Conservation (phyloP, 2,329 filamentous ascomycete species). For the Trichoderma guizhouense region DNA sequence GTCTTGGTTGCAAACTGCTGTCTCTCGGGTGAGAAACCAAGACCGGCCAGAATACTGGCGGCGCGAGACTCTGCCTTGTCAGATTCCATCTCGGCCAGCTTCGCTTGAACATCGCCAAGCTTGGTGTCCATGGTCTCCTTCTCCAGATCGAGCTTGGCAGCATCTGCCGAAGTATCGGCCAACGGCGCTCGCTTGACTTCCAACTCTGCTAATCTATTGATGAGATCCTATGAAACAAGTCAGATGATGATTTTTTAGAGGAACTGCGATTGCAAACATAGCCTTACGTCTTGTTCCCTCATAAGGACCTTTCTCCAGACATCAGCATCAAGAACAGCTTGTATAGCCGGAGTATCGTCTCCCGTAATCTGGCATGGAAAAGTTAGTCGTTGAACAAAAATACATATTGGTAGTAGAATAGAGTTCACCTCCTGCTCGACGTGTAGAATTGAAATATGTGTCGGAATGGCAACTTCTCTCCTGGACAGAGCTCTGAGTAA, state of each 20-base stretch:
- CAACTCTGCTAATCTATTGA: slow-evolving; percentile 68
- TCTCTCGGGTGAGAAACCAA: slow-evolving; percentile 90
- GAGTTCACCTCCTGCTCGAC: slow-evolving; percentile 85
- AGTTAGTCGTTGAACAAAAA: neutral
- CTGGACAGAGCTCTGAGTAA: slow-evolving; percentile 85
- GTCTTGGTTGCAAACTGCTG: slow-evolving; percentile 94
- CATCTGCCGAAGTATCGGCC: slow-evolving; percentile 90
- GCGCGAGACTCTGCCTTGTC: slow-evolving; percentile 96
- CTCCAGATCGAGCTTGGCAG: slow-evolving; percentile 77
- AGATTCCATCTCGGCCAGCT: slow-evolving; percentile 97
- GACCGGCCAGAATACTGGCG: slow-evolving; percentile 91
- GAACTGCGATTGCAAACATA: slow-evolving; percentile 18
- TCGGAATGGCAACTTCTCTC: slow-evolving; percentile 91
- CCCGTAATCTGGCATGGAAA: slow-evolving; percentile 66
- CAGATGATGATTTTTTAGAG: neutral
- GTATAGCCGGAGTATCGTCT: slow-evolving; percentile 90
- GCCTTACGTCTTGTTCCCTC: slow-evolving; percentile 73
- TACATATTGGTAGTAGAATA: neutral
- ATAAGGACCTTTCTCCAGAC: slow-evolving; percentile 97
- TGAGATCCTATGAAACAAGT: slow-evolving; percentile 60
- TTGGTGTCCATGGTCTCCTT: slow-evolving; percentile 88
- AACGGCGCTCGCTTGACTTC: slow-evolving; percentile 74
- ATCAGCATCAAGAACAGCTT: slow-evolving; percentile 94
- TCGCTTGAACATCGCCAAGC: slow-evolving; percentile 83
- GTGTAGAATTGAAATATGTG: slow-evolving; percentile 97